These are phyloP conservation scores for Rostrohypoxylon terebratum DNA, from an alignment of 495 filamentous ascomycete genomes.

Conservation along the genomic window DNA sequence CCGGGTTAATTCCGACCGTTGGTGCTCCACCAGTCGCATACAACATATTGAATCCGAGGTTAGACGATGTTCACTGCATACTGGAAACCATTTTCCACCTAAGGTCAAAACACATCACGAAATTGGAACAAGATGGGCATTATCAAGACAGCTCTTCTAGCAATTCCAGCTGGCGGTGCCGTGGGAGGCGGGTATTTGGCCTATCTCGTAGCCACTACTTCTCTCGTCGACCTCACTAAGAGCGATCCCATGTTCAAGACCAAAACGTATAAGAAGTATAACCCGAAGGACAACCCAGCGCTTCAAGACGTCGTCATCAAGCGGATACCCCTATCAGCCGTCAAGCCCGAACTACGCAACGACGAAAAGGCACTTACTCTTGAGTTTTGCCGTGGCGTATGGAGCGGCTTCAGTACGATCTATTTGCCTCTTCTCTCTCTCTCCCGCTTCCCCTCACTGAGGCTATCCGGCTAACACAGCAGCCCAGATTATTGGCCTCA, in stretches of 20 bases:
- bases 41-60: neutral
- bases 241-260: constrained; percentile 73
- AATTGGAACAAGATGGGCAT: constrained; percentile 58
- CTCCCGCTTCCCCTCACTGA: neutral
- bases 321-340: constrained; percentile 69
- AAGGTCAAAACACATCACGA: neutral
- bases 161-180: constrained; percentile 44
- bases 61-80: neutral
- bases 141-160: constrained; percentile 55
- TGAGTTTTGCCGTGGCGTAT: constrained; percentile 74
- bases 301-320: constrained; percentile 73
- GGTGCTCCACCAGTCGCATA: neutral
- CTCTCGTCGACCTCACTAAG: constrained; percentile 57
- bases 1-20: constrained; percentile 1
- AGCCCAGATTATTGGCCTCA: constrained; percentile 71
- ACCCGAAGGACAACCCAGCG: constrained; percentile 70
- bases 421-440: neutral
- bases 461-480: constrained; percentile 13
- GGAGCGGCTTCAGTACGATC: constrained; percentile 70
- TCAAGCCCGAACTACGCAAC: constrained; percentile 73
- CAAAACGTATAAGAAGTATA: constrained; percentile 66
- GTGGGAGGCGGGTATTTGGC: constrained; percentile 51
- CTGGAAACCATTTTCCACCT: neutral
- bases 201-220: constrained; percentile 48
- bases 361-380: constrained; percentile 68